phyloP scores from a whole-genome alignment of 2,329 filamentous ascomycete genomes.

The Cephalotrichum gorgonifer region DNA sequence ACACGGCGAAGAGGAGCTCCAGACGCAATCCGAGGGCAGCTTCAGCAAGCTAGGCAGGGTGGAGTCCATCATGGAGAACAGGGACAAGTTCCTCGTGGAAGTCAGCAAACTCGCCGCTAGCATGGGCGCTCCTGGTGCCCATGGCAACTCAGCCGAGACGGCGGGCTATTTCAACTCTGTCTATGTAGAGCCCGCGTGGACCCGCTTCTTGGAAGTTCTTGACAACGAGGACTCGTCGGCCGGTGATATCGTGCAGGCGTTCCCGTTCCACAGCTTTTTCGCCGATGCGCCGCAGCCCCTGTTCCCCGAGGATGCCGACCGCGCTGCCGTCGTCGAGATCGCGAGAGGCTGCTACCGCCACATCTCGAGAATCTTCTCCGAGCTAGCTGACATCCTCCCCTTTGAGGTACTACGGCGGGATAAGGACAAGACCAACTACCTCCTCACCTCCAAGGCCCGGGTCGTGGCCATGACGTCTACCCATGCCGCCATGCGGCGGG shows the following conservation, averaged over 20 bases:
- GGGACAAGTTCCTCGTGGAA: constrained; percentile 66
- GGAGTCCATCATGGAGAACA: constrained; percentile 88
- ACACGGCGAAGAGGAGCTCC: constrained; percentile 89
- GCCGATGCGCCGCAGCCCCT: constrained; percentile 77
- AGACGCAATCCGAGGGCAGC: constrained; percentile 58
- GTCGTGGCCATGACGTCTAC: constrained; percentile 99
- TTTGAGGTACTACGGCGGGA: constrained; percentile 88
- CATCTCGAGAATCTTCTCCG: constrained; percentile 80
- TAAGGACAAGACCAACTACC: constrained; percentile 90
- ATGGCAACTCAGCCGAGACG: constrained; percentile 92
- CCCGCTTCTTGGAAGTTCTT: constrained; percentile 58
- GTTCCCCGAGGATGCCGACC: constrained; percentile 57
- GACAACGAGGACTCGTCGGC: constrained; percentile 44
- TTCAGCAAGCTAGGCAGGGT: constrained; percentile 94
- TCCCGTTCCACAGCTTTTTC: constrained; percentile 87
- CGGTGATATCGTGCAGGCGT: constrained; percentile 57
- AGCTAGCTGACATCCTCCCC: constrained; percentile 84
- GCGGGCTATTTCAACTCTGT: constrained; percentile 94
- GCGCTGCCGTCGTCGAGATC: constrained; percentile 62
- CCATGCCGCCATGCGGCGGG: constrained; percentile 86
- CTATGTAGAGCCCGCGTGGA: constrained; percentile 82
- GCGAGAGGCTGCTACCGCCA: constrained; percentile 80
- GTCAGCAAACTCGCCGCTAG: constrained; percentile 79
- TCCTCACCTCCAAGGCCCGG: constrained; percentile 89
- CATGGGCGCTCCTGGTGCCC: constrained; percentile 82